Evolutionary conservation across 306 rosid species (phyloP), one percentile per base, ranked within the genome.

Genomic region (Lathyrus tuberosus): DNA sequence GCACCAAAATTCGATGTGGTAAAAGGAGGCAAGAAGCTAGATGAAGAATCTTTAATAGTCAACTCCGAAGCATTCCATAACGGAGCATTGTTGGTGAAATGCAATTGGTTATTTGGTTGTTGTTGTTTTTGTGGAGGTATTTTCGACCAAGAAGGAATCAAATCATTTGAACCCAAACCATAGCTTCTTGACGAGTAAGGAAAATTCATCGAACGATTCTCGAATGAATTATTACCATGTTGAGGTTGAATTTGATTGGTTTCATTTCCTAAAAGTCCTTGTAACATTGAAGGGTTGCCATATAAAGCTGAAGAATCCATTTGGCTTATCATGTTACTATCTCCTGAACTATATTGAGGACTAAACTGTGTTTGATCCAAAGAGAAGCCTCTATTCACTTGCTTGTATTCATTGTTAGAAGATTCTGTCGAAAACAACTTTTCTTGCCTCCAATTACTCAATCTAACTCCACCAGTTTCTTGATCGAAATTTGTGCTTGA

Each of bases 41-140:
- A 71, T n/a, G 87, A 44, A 48, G 70, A 80, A 51, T 90, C 97
- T 73, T 94, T 94, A 54, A 84, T 74, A 74, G 86, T 41, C 13
- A 82, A 58, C 31, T 87, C 95, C 9, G 99, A 84, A 17, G 96
- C 90, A 60, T 91, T 95, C 97, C 99, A 91, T 67, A 89, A 91
- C 8, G 96, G 81, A 5, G 96, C 89, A 79, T 83, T 84, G 43
- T 95, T 95, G 2, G 96, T 84, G 82, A 95, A 89, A 60, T 89
- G 97, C 75, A 95, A 76, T 51, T 87, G 96, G 43, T 67, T 85
- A 38, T 76, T 80, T 38, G 81, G 65, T 18, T 79, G 64, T 44
- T 69, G 52, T 18, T 76, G 88, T 80, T 88, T 87, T 5, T 97
- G 97, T 38, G 76, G 96, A 72, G 96, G 85, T 22, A 84, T 84